Conservation (phyloP, 1,284 basidiomycete genomes). For the Pulveroboletus sp. region DNA sequence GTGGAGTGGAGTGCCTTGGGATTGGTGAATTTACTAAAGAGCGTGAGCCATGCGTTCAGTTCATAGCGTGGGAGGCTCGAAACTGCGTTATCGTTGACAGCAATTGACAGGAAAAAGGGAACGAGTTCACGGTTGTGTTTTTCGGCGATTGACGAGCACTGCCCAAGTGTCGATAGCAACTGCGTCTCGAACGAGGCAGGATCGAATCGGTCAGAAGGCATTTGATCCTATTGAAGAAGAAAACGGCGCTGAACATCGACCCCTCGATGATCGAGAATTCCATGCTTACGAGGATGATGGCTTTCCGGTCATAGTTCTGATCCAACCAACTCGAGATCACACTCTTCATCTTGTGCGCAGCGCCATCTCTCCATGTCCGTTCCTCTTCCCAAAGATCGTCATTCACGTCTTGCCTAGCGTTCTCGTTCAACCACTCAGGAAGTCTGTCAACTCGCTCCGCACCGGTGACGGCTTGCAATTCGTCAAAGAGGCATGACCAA, state of each 20-base stretch:
- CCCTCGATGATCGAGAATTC: not conserved
- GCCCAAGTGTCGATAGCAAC: slow-evolving; percentile 68
- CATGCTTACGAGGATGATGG: slow-evolving; percentile 40
- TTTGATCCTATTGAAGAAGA: slow-evolving; percentile 50
- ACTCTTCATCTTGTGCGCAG: slow-evolving; percentile 59
- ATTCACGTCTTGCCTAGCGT: slow-evolving; percentile 27
- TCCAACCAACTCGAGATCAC: slow-evolving; percentile 50
- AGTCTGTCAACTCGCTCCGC: not conserved
- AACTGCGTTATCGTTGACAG: slow-evolving; percentile 37
- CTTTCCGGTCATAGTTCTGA: slow-evolving; percentile 26
- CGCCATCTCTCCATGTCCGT: slow-evolving; percentile 71
- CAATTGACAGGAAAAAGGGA: slow-evolving; percentile 71
- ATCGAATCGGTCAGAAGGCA: slow-evolving; percentile 70
- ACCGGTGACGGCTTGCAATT: slow-evolving; percentile 47
- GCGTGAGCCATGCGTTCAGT: slow-evolving; percentile 75
- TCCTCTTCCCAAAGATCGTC: slow-evolving; percentile 65
- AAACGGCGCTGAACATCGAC: not conserved
- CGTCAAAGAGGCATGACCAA: slow-evolving; percentile 71
- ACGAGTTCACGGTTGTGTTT: slow-evolving; percentile 83
- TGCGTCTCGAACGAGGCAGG: slow-evolving; percentile 77
- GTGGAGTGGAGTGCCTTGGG: slow-evolving; percentile 84
- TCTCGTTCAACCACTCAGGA: slow-evolving; percentile 22
- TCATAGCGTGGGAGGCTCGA: slow-evolving; percentile 53
- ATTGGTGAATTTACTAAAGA: slow-evolving; percentile 90
- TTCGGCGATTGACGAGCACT: slow-evolving; percentile 72